These are phyloP conservation scores for Sporothrix globosa DNA, from an alignment of 2,329 filamentous ascomycete species.

Conservation along the genomic window DNA sequence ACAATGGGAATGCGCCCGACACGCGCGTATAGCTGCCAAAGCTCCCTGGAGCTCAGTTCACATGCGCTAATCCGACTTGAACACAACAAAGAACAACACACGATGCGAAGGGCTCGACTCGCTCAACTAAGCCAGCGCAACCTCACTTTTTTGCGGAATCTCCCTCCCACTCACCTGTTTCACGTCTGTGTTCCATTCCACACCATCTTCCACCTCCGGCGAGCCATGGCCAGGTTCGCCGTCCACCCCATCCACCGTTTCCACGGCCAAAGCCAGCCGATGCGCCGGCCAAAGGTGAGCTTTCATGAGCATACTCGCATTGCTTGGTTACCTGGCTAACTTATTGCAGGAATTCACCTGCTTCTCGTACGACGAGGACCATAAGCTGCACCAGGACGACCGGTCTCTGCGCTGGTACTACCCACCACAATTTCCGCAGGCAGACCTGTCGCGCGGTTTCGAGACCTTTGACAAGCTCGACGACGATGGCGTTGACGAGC, in stretches of 20 bases:
- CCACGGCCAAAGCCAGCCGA: constrained; percentile 66
- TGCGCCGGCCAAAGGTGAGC: constrained; percentile 72
- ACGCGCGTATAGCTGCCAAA: background rate
- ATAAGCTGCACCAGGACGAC: constrained; percentile 73
- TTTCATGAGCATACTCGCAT: background rate
- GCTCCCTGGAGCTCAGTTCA: constrained; percentile 21
- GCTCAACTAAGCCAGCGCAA: background rate
- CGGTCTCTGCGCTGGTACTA: constrained; percentile 89
- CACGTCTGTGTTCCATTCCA: too few species aligned
- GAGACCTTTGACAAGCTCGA: constrained; percentile 82
- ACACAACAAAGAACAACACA: constrained; percentile 12
- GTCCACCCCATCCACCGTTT: constrained; percentile 72
- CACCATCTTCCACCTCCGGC: background rate
- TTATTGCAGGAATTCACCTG: constrained; percentile 74
- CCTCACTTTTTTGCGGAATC: too few species aligned
- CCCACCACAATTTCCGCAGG: constrained; percentile 65
- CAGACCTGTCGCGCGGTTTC: constrained; percentile 79
- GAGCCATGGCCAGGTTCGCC: constrained; percentile 28
- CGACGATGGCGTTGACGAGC: constrained; percentile 73
- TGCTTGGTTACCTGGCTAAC: background rate
- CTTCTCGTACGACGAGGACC: constrained; percentile 90
- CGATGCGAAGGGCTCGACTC: background rate
- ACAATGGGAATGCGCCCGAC: constrained; percentile 8
- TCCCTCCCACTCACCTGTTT: background rate
- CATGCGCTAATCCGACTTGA: constrained; percentile 8